Conservation (phyloP, 1,139 yeast genomes). For the Arxiozyma slooffiae region DNA sequence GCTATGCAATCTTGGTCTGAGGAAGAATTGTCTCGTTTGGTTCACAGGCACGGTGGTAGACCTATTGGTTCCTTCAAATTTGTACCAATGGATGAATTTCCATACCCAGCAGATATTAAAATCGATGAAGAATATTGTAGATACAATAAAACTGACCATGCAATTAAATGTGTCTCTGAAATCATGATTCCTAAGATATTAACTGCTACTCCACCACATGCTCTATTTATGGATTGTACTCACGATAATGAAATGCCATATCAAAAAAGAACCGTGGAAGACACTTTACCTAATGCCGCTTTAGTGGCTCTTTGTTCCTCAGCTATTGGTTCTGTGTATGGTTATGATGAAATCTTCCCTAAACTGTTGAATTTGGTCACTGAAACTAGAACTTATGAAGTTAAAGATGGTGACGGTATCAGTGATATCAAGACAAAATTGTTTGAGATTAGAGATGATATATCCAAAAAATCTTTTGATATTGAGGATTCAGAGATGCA, state of each 20-base stretch:
- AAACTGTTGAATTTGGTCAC: slow-evolving; percentile 68
- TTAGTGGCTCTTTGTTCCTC: slow-evolving; percentile 87
- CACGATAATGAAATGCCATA: slow-evolving; percentile 89
- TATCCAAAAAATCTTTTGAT: slow-evolving; percentile 61
- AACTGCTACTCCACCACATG: slow-evolving; percentile 69
- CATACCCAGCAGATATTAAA: slow-evolving; percentile 49
- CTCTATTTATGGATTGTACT: slow-evolving; percentile 93
- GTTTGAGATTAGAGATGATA: slow-evolving; percentile 45
- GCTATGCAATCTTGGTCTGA: slow-evolving; percentile 96
- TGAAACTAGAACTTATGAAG: slow-evolving; percentile 59
- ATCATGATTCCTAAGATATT: slow-evolving; percentile 57
- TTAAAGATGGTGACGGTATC: slow-evolving; percentile 53
- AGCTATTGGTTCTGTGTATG: slow-evolving; percentile 90
- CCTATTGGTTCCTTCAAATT: slow-evolving; percentile 87
- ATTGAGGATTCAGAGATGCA: slow-evolving; percentile 80
- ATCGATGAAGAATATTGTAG: slow-evolving; percentile 29
- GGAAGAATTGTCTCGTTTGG: slow-evolving; percentile 72
- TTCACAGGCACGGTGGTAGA: slow-evolving; percentile 88
- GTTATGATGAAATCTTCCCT: slow-evolving; percentile 90
- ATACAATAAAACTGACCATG: slow-evolving; percentile 19
- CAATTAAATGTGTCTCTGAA: slow-evolving; percentile 40
- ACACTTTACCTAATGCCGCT: slow-evolving; percentile 90
- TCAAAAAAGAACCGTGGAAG: slow-evolving; percentile 87
- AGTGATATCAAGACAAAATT: slow-evolving; percentile 57
- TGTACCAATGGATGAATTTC: slow-evolving; percentile 61